These are phyloP conservation scores for Plasmopara viticola DNA, from an alignment of 352 stramenopile species.

Conservation along the genomic window DNA sequence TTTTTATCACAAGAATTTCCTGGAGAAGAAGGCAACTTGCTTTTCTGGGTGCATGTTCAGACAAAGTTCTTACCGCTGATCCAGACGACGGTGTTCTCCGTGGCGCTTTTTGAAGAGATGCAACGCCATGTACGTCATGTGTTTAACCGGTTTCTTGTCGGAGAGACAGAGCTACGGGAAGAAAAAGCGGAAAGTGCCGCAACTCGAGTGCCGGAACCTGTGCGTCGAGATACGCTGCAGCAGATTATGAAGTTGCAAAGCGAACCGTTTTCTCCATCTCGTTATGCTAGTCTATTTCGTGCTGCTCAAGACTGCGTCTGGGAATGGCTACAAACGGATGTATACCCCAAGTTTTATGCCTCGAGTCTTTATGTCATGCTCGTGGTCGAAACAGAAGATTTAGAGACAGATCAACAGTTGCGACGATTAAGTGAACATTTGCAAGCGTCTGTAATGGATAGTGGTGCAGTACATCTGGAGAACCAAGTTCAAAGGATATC, in stretches of 20 bases:
- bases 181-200: slow-evolving; percentile 16
- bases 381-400: slow-evolving; percentile 62
- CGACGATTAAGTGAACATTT: slow-evolving; percentile 61
- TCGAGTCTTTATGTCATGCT: slow-evolving; percentile 61
- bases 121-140: slow-evolving; percentile 53
- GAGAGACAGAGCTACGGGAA: slow-evolving; percentile 5
- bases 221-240: slow-evolving; percentile 56
- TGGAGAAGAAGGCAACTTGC: slow-evolving; percentile 41
- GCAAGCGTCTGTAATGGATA: slow-evolving; percentile 30
- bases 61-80: slow-evolving; percentile 64
- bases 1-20: slow-evolving; percentile 35
- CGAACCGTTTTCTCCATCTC: slow-evolving; percentile 63
- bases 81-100: slow-evolving; percentile 50
- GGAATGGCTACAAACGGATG: slow-evolving; percentile 54
- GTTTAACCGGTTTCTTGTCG: slow-evolving; percentile 61
- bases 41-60: slow-evolving; percentile 73
- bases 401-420: slow-evolving; percentile 57
- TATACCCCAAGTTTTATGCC: slow-evolving; percentile 57
- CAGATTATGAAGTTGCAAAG: slow-evolving; percentile 64
- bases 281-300: slow-evolving; percentile 68
- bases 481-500: slow-evolving; percentile 10
- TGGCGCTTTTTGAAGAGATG: slow-evolving; percentile 70
- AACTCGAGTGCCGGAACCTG: slow-evolving; percentile 35
- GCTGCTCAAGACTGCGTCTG: slow-evolving; percentile 63
- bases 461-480: slow-evolving; percentile 25